These are phyloP conservation scores for Carallia pectinifolia DNA, from an alignment of 345 rosid genomes.

Conservation along the genomic window DNA sequence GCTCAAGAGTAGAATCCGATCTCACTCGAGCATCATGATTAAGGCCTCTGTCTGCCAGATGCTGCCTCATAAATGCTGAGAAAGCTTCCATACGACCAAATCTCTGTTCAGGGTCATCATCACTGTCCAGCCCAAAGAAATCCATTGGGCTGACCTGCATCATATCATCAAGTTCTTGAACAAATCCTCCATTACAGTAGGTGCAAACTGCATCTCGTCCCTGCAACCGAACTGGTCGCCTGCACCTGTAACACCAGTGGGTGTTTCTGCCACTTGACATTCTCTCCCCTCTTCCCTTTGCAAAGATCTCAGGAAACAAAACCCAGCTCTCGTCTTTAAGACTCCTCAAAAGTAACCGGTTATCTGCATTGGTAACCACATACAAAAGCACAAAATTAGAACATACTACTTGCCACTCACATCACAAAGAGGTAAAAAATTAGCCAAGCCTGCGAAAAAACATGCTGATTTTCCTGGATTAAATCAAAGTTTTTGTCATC, in stretches of 20 bases:
- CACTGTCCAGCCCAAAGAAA: conserved; percentile 47
- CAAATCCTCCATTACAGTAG: conserved; percentile 74
- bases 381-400: conserved; percentile 1
- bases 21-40: conserved; percentile 51
- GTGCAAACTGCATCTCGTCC: conserved; percentile 61
- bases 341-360: conserved; percentile 10
- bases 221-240: conserved; percentile 59
- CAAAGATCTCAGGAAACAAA: conserved; percentile 8
- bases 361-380: conserved; percentile 6
- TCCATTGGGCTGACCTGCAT: conserved; percentile 47
- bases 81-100: conserved; percentile 75
- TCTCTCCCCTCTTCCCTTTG: conserved; percentile 38
- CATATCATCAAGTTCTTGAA: conserved; percentile 79
- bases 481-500: too few species aligned
- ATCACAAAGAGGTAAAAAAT: not conserved
- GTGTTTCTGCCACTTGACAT: conserved; percentile 84
- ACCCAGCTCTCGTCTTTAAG: conserved; percentile 10
- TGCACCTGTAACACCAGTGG: conserved; percentile 89
- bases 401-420: not conserved
- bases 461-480: not conserved
- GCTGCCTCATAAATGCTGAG: conserved; percentile 76
- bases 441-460: not conserved
- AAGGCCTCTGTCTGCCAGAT: conserved; percentile 54
- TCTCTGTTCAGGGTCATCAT: conserved; percentile 53
- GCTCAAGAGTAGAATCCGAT: conserved; percentile 51